Evolutionary conservation across 768 basidiomycete species (phyloP), one percentile per base, ranked within the genome.

Genomic region (Mycena rebaudengoi): DNA sequence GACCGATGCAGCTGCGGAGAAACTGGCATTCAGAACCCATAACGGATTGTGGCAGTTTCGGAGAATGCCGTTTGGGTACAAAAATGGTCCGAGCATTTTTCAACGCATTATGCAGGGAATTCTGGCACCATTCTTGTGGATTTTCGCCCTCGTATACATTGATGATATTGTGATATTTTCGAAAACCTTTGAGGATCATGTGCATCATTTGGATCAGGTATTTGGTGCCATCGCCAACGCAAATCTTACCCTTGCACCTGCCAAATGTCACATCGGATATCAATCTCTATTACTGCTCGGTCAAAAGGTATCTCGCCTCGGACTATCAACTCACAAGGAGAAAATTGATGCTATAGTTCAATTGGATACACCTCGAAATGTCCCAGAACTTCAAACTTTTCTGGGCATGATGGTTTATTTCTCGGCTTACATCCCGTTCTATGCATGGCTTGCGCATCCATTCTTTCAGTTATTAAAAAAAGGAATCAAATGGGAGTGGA

Each of bases 111-210:
- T 84, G 81, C 78, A 82, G 33, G 54, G 54, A 8, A 62, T 80
- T 0, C 65, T 81, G 1, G 67, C 77, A 0, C 78, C 76, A 0
- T 81, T 66, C 51, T 64, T 82, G 5, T 81, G 80, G 79, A 57
- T 79, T 0, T 80, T 81, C 49, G 60, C 77, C 2, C 48, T 79
- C 13, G 80, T 82, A 0, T 83, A 82, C 46, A 80, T 83, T 10
- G 78, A 83, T 45, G 75, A 83, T 45, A 82, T 83, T 2, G 72
- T 82, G 0, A 70, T 81, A 0, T 82, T 71, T 51, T 78, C 75
- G 0, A 39, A 53, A 29, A 63, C 57, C 0, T 72, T 72, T 3
- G 62, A 76, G 0, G 73, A 81, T 1, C 79, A 82, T 59, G 1
- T 76, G 2, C 1, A 43, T 1, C 76, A 79, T 46, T 18, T 79